Evolutionary conservation across 495 filamentous ascomycete species (phyloP), one percentile per base, ranked within the genome.

Genomic region (Margaritispora aquatica): DNA sequence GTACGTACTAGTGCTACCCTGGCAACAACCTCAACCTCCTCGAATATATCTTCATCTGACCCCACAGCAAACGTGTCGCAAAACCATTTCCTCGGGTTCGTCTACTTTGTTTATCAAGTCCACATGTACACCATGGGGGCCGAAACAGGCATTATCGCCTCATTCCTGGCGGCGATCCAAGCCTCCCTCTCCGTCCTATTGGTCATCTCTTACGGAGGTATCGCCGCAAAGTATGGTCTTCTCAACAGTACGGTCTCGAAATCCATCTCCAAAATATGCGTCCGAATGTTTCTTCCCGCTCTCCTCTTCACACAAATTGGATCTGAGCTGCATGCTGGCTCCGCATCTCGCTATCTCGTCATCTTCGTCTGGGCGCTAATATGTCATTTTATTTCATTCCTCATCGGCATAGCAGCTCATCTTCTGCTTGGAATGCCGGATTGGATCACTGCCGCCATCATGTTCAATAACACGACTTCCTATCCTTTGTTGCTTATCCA

Each of bases 391-490:
- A 38, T 75, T 2, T 88, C 83, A 2, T 80, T 88, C 49, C 59
- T 65, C 0, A 62, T 88, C 21, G 84, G 80, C 1, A 69, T 72
- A 31, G 49, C 73, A 1, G 60, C 71, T 0, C 77, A 72, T 75
- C 21, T 73, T 0, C 26, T 62, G 1, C 31, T 67, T 2, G 59
- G 56, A 3, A 64, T 90, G 31, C 88, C 87, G 1, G 70, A 73
- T 51, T 92, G 86, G 87, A 78, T 81, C 15, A 83, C 82, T 0
- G 82, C 84, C 0, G 84, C 85, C 1, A 77, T 88, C 50, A 76
- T 84, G 41, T 89, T 91, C 73, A 92, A 90, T 73, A 93, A 91
- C 65, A 89, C 88, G 0, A 88, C 85, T 0, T 82, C 78, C 26
- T 80, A 90, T 29, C 88, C 88, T 0, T 72, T 93, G 17, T 73